These are phyloP conservation scores for Mycena vulgaris DNA, from an alignment of 768 basidiomycete species.

Conservation along the genomic window DNA sequence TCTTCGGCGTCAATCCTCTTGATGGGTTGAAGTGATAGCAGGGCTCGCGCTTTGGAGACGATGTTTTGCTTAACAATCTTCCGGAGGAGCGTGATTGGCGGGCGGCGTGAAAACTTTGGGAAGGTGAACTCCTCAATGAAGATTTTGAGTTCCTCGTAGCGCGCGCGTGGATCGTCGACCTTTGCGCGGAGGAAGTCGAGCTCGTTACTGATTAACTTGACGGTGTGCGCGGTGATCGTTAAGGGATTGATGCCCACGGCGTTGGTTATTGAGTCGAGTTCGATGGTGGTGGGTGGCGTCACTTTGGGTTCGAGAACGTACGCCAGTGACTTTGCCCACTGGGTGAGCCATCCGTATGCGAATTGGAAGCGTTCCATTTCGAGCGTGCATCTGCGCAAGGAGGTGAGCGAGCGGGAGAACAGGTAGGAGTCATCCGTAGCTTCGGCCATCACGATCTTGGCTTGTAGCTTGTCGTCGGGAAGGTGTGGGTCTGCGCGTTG, in stretches of 20 bases:
- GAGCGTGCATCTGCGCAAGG: conserved; percentile 6
- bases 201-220: conserved; percentile 24
- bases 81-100: conserved; percentile 40
- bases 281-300: background rate
- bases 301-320: conserved; percentile 31
- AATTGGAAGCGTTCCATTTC: conserved; percentile 43
- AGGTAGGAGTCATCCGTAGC: conserved; percentile 13
- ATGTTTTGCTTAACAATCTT: conserved; percentile 43
- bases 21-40: conserved; percentile 45
- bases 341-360: conserved; percentile 45
- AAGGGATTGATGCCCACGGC: conserved; percentile 22
- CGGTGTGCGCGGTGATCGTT: conserved; percentile 24
- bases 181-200: conserved; percentile 40
- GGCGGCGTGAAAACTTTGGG: conserved; percentile 31
- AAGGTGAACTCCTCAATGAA: conserved; percentile 43
- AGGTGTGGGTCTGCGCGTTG: background rate
- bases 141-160: conserved; percentile 29
- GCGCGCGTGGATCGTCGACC: conserved; percentile 39
- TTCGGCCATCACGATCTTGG: conserved; percentile 4
- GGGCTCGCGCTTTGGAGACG: conserved; percentile 33
- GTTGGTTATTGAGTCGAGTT: conserved; percentile 7
- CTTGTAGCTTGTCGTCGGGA: background rate
- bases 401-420: conserved; percentile 4
- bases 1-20: conserved; percentile 26
- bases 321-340: conserved; percentile 38